Conservation (phyloP, 805 yeast genomes). For the Ogataea nitratoaversa region DNA sequence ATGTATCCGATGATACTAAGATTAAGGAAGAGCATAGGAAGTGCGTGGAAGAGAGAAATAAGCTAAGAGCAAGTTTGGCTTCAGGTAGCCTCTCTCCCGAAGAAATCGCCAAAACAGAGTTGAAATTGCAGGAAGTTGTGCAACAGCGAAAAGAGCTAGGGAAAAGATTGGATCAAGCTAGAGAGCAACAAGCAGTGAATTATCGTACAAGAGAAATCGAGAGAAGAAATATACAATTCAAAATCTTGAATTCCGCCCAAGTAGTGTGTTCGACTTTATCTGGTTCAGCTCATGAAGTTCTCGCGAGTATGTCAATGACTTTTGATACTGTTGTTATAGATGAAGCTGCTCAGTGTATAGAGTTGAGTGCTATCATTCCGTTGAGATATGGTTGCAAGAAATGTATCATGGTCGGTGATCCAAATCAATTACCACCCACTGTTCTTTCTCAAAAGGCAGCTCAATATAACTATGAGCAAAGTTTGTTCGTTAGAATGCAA, state of each 20-base stretch:
- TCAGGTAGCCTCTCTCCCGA: conserved; percentile 31
- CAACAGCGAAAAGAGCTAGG: conserved; percentile 65
- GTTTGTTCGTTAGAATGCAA: conserved; percentile 92
- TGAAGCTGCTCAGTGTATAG: conserved; percentile 98
- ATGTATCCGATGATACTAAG: conserved; percentile 38
- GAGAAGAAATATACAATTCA: conserved; percentile 68
- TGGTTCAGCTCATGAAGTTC: conserved; percentile 88
- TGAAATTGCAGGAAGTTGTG: conserved; percentile 51
- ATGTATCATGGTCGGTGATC: conserved; percentile 98
- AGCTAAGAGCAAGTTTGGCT: conserved; percentile 39
- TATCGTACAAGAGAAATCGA: conserved; percentile 74
- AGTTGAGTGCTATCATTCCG: conserved; percentile 86
- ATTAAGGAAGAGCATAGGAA: conserved; percentile 48
- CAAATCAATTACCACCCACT: conserved; percentile 96
- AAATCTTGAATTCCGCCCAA: conserved; percentile 68
- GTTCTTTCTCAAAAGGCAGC: conserved; percentile 89
- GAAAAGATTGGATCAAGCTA: conserved; percentile 66
- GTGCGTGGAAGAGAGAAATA: conserved; percentile 55
- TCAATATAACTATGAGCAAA: conserved; percentile 75
- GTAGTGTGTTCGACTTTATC: conserved; percentile 89
- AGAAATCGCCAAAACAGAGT: conserved; percentile 45
- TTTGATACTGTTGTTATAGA: conserved; percentile 92
- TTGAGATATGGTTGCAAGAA: conserved; percentile 83
- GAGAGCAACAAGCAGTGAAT: conserved; percentile 68
- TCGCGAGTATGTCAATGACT: conserved; percentile 66